Evolutionary conservation across 108 stramenopile genomes (phyloP).

Genomic region (Skeletonema grethae): DNA sequence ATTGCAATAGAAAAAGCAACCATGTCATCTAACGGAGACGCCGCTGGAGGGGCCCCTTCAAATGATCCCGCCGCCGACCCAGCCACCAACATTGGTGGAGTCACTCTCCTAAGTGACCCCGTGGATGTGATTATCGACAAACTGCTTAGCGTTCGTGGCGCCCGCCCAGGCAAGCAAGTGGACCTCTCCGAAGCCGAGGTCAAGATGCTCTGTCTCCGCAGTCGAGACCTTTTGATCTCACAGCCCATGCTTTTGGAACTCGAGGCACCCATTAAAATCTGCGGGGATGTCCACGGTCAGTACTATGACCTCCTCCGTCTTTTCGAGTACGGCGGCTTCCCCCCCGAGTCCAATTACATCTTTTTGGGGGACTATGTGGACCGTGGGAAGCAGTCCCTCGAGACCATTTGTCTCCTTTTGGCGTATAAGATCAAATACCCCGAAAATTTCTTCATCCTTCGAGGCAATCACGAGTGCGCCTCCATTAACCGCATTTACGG

Average conservation of each 20-base stretch:
- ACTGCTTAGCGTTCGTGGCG: constrained; percentile 87
- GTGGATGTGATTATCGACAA: constrained; percentile 92
- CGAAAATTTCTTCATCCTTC: constrained; percentile 98
- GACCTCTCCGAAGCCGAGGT: constrained; percentile 92
- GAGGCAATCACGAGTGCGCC: constrained; percentile 99
- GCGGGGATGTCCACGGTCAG: constrained; percentile 96
- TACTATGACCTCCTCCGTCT: constrained; percentile 97
- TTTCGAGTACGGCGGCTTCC: constrained; percentile 98
- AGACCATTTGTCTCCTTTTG: constrained; percentile 96
- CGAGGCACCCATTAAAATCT: constrained; percentile 98
- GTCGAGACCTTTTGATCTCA: constrained; percentile 91
- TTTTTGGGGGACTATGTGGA: constrained; percentile 99
- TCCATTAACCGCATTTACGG: constrained; percentile 99
- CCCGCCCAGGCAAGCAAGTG: constrained; percentile 88
- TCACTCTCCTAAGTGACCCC: constrained; percentile 81
- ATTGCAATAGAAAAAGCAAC: neutral
- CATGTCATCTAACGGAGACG: constrained; percentile 55
- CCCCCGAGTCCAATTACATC: constrained; percentile 96
- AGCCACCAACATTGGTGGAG: constrained; percentile 25
- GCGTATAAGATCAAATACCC: constrained; percentile 99
- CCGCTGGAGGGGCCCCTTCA: constrained; percentile 44
- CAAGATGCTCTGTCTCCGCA: constrained; percentile 91
- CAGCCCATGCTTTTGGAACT: constrained; percentile 99
- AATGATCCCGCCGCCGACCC: constrained; percentile 27
- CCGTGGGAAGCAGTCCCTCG: constrained; percentile 96